phyloP scores from a whole-genome alignment of 768 basidiomycete genomes.

The Kondoa subrosea region DNA sequence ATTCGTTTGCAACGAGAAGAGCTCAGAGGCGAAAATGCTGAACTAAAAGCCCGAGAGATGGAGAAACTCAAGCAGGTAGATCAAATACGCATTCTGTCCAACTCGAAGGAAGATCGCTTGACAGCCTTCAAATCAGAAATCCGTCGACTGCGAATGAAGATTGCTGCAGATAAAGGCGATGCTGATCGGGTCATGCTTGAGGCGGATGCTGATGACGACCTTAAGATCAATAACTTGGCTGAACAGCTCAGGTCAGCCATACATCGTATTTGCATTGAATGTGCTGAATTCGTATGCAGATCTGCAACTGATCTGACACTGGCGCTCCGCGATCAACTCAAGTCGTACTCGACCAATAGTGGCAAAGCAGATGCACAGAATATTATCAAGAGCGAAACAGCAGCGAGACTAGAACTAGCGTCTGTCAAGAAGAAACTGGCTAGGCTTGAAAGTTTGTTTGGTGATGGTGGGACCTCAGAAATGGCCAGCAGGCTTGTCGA shows the following conservation, averaged over 20 bases:
- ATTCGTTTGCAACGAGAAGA: slow-evolving; percentile 38
- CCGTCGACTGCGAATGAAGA: slow-evolving; percentile 49
- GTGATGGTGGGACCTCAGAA: slow-evolving; percentile 36
- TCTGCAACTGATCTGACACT: slow-evolving; percentile 14
- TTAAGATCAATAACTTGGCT: slow-evolving; percentile 37
- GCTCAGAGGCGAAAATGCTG: slow-evolving; percentile 50
- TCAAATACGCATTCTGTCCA: slow-evolving; percentile 50
- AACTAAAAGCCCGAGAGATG: slow-evolving; percentile 50
- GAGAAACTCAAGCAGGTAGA: slow-evolving; percentile 45
- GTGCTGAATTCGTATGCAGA: background rate
- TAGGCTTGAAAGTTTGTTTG: slow-evolving; percentile 49
- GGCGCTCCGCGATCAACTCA: slow-evolving; percentile 23
- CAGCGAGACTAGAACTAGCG: slow-evolving; percentile 26
- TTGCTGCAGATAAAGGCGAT: slow-evolving; percentile 58
- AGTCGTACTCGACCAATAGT: slow-evolving; percentile 40
- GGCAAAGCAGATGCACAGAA: slow-evolving; percentile 41
- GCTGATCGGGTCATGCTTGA: slow-evolving; percentile 52
- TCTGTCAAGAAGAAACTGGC: slow-evolving; percentile 33
- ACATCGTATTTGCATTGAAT: background rate
- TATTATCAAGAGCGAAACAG: slow-evolving; percentile 34
- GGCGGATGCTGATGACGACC: slow-evolving; percentile 24
- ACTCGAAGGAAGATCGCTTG: slow-evolving; percentile 56
- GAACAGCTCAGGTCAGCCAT: slow-evolving; percentile 12
- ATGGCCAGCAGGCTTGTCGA: slow-evolving; percentile 42
- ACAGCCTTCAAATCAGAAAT: slow-evolving; percentile 53